Percentiles rank a stretch among this genome's conserved stretches.
These are phyloP conservation scores for Huntiella moniliformis DNA, from an alignment of 2,329 filamentous ascomycete species.

Conservation along the genomic window DNA sequence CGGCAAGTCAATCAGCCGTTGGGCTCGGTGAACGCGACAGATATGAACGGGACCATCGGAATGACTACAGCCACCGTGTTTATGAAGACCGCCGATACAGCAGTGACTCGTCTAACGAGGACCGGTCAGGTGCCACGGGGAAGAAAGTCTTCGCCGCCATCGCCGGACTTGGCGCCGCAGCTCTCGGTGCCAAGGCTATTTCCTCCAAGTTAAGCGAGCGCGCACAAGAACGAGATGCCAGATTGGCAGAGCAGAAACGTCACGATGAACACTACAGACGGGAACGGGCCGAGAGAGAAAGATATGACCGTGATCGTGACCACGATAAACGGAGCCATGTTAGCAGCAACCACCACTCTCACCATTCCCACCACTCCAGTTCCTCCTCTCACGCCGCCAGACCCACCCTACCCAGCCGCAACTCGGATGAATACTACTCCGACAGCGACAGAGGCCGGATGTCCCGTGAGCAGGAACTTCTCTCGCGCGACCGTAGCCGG, in stretches of 20 bases:
- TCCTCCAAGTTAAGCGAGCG: conserved; percentile 25
- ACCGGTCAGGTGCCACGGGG: conserved; percentile 18
- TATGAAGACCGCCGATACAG: conserved; percentile 4
- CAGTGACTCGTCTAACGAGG: conserved; percentile 6
- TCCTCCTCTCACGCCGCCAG: neutral
- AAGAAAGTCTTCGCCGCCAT: conserved; percentile 25
- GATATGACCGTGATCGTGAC: conserved; percentile 3
- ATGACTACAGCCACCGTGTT: conserved; percentile 14
- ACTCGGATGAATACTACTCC: conserved; percentile 1
- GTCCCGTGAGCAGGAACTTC: conserved; percentile 4
- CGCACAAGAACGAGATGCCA: conserved; percentile 15
- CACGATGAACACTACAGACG: neutral
- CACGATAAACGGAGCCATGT: neutral
- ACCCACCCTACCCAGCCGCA: neutral
- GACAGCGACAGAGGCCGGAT: conserved; percentile 6
- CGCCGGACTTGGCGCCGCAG: conserved; percentile 35
- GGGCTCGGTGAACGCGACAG: conserved; percentile 10
- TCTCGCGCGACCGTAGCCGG: conserved; percentile 5
- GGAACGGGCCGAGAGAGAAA: conserved; percentile 3
- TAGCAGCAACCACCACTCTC: neutral
- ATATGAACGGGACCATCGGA: conserved; percentile 18
- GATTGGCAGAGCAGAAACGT: conserved; percentile 1
- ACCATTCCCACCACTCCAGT: conserved; percentile 1
- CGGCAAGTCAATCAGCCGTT: neutral
- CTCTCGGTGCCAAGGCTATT: conserved; percentile 33